phyloP scores from a whole-genome alignment of 2,329 filamentous ascomycete species.

The Neopestalotiopsis sp. region DNA sequence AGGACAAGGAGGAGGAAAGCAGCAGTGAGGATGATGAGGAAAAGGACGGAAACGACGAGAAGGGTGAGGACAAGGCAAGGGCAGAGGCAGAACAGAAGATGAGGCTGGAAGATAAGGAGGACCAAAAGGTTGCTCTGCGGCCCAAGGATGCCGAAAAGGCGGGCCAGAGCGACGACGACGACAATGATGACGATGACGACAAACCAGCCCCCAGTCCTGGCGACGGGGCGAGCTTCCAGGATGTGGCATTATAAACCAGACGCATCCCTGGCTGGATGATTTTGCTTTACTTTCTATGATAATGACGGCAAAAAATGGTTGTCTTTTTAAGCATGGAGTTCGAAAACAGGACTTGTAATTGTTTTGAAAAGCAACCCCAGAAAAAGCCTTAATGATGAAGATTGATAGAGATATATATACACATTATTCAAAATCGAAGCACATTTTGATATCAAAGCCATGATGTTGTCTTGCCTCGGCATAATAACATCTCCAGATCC shows the following conservation, averaged over 20 bases:
- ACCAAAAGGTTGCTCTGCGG: constrained; percentile 58
- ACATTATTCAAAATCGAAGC: not conserved
- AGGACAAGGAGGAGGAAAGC: constrained; percentile 23
- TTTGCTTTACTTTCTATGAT: not conserved
- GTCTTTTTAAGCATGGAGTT: constrained; percentile 9
- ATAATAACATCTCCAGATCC: too few species aligned
- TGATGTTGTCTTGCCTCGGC: too few species aligned
- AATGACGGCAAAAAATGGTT: constrained; percentile 1
- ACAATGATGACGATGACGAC: constrained; percentile 41
- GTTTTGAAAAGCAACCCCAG: constrained; percentile 1
- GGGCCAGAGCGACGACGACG: constrained; percentile 49
- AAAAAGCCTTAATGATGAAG: constrained; percentile 2
- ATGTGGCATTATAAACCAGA: constrained; percentile 59
- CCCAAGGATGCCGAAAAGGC: constrained; percentile 58
- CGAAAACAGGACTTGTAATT: not conserved
- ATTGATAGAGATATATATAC: constrained; percentile 1
- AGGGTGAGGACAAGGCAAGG: constrained; percentile 36
- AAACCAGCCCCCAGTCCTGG: constrained; percentile 54
- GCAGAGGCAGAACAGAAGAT: constrained; percentile 60
- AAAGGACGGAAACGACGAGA: constrained; percentile 27
- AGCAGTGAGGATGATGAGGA: constrained; percentile 23
- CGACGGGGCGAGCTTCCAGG: constrained; percentile 67
- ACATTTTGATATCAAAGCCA: too few species aligned
- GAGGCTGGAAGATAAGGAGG: constrained; percentile 59
- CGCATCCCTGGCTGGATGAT: not conserved